Evolutionary conservation across 306 rosid genomes (phyloP).

Genomic region (Quercus ilex): DNA sequence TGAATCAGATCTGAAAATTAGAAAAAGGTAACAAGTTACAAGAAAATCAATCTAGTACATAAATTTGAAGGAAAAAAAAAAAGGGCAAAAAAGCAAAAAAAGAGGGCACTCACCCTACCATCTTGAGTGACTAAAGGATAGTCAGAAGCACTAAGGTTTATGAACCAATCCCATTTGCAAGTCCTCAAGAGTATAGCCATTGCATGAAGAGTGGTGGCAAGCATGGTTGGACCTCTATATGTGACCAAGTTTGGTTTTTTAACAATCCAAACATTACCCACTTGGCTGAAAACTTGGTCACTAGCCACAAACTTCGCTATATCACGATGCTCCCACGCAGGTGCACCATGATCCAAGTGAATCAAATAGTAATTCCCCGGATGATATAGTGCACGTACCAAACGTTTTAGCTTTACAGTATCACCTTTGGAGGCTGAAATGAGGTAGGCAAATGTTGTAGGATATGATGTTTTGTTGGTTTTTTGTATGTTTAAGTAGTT

Average conservation of each 20-base stretch:
- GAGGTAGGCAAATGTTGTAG: constrained; percentile 66
- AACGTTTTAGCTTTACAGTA: constrained; percentile 47
- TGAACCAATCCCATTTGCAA: constrained; percentile 86
- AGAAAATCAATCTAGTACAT: too few species aligned
- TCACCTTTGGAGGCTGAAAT: constrained; percentile 90
- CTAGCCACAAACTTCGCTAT: constrained; percentile 45
- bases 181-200: constrained; percentile 68
- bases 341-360: constrained; percentile 75
- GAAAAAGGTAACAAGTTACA: constrained; percentile 8
- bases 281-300: constrained; percentile 57
- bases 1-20: constrained; percentile 66
- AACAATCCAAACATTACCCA: constrained; percentile 86
- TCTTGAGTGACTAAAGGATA: constrained; percentile 92
- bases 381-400: constrained; percentile 64
- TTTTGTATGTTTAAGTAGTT: constrained; percentile 29
- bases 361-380: constrained; percentile 83
- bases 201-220: constrained; percentile 86
- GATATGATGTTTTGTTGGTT: constrained; percentile 42
- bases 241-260: constrained; percentile 80
- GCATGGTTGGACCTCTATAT: constrained; percentile 94
- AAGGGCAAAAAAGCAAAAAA: not conserved
- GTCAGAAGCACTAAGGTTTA: constrained; percentile 94
- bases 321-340: constrained; percentile 50
- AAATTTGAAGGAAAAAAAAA: not conserved
- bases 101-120: constrained; percentile 92